These are phyloP conservation scores for Tricholoma sp. DNA, from an alignment of 768 basidiomycete genomes.

Conservation along the genomic window DNA sequence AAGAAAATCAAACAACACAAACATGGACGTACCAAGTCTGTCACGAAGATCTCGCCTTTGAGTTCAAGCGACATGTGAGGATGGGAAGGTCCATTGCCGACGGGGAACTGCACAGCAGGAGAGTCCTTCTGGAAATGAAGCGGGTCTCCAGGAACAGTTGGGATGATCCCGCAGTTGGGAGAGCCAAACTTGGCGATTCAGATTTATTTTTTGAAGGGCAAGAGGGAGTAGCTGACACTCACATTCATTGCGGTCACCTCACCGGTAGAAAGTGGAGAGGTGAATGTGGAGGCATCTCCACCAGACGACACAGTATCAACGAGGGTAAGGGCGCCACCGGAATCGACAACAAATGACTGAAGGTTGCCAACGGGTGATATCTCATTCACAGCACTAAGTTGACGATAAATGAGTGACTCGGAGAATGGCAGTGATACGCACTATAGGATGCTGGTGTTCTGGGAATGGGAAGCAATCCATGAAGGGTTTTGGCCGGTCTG, in stretches of 20 bases:
- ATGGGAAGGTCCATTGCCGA: constrained; percentile 41
- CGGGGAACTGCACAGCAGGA: constrained; percentile 43
- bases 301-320: constrained; percentile 42
- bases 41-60: constrained; percentile 52
- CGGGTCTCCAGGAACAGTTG: constrained; percentile 34
- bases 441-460: constrained; percentile 56
- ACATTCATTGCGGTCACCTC: constrained; percentile 56
- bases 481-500: constrained; percentile 47
- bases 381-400: constrained; percentile 50
- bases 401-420: not conserved
- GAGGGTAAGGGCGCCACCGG: constrained; percentile 31
- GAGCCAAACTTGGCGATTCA: constrained; percentile 27
- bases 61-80: constrained; percentile 65
- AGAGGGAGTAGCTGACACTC: constrained; percentile 12
- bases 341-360: constrained; percentile 48
- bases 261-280: constrained; percentile 44
- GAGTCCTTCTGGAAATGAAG: constrained; percentile 29
- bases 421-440: constrained; percentile 20
- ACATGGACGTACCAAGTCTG: constrained; percentile 49
- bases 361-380: constrained; percentile 34
- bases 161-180: constrained; percentile 28
- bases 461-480: constrained; percentile 52
- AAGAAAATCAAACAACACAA: not conserved
- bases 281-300: constrained; percentile 47
- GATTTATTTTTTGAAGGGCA: not conserved